These are phyloP conservation scores for Chrysoporthe cubensis DNA, from an alignment of 2,329 filamentous ascomycete genomes.

Conservation along the genomic window DNA sequence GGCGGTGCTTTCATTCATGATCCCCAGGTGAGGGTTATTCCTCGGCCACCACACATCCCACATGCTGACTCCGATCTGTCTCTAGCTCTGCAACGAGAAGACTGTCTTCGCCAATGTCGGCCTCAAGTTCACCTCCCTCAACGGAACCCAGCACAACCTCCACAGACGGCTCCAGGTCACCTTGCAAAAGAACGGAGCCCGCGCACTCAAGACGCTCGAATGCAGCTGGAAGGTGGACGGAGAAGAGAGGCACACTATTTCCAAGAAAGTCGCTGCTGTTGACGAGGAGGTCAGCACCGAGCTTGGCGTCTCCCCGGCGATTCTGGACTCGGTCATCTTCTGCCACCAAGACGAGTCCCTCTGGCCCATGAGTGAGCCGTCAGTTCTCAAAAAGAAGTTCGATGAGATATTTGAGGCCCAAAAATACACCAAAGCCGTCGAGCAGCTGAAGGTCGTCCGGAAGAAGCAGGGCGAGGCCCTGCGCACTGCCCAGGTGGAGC, in stretches of 20 bases:
- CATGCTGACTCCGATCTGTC: background rate
- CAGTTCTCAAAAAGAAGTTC: slow-evolving; percentile 86
- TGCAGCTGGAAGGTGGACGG: slow-evolving; percentile 79
- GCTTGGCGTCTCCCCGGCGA: slow-evolving; percentile 85
- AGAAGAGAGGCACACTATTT: slow-evolving; percentile 79
- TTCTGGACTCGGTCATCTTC: slow-evolving; percentile 95
- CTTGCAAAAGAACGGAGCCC: slow-evolving; percentile 73
- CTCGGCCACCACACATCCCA: background rate
- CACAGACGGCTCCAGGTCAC: slow-evolving; percentile 85
- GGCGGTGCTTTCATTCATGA: slow-evolving; percentile 96
- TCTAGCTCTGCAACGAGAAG: slow-evolving; percentile 77
- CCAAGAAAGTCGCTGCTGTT: slow-evolving; percentile 78
- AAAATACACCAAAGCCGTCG: slow-evolving; percentile 97
- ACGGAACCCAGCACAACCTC: slow-evolving; percentile 78
- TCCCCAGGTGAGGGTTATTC: slow-evolving; percentile 67
- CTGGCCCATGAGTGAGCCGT: slow-evolving; percentile 92
- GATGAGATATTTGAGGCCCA: slow-evolving; percentile 97
- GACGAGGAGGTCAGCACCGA: slow-evolving; percentile 83
- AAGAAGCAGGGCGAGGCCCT: slow-evolving; percentile 84
- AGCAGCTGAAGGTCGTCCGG: slow-evolving; percentile 84
- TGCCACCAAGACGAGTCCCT: slow-evolving; percentile 98
- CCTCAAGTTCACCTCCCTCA: slow-evolving; percentile 80
- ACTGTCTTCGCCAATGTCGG: slow-evolving; percentile 92
- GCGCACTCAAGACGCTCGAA: slow-evolving; percentile 83
- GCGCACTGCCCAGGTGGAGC: slow-evolving; percentile 71